Conservation (phyloP, 208 protist genomes). For the Trypanosoma congolense region DNA sequence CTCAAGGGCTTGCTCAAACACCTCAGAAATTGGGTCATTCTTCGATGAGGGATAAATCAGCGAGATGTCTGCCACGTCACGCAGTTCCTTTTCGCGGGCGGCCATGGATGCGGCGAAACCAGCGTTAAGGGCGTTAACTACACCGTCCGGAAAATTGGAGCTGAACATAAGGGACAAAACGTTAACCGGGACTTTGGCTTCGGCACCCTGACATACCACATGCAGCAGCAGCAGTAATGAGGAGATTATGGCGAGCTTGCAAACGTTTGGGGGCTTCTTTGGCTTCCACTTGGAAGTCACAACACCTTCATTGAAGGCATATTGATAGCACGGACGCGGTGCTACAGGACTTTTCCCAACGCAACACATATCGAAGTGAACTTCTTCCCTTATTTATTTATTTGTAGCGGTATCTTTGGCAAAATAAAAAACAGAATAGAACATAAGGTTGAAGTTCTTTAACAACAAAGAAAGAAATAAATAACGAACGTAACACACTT, state of each 20-base stretch:
- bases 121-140: neutral
- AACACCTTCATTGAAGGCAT: too few species aligned
- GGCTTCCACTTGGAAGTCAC: too few species aligned
- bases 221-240: neutral
- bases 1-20: neutral
- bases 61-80: neutral
- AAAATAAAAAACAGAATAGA: too few species aligned
- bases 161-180: neutral
- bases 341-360: too few species aligned
- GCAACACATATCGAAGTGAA: too few species aligned
- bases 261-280: too few species aligned
- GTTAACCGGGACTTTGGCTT: neutral
- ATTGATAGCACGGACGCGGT: too few species aligned
- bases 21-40: neutral
- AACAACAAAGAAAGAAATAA: too few species aligned
- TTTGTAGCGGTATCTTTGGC: too few species aligned
- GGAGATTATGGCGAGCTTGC: neutral
- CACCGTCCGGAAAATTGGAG: neutral
- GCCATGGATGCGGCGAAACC: neutral
- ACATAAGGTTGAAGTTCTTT: too few species aligned
- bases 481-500: too few species aligned
- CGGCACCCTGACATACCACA: neutral
- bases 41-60: neutral
- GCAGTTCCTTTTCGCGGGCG: neutral
- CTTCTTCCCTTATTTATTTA: too few species aligned